Base-by-base conservation (phyloP, 305 asterid genomes). In the Fraxinus velutina region DNA sequence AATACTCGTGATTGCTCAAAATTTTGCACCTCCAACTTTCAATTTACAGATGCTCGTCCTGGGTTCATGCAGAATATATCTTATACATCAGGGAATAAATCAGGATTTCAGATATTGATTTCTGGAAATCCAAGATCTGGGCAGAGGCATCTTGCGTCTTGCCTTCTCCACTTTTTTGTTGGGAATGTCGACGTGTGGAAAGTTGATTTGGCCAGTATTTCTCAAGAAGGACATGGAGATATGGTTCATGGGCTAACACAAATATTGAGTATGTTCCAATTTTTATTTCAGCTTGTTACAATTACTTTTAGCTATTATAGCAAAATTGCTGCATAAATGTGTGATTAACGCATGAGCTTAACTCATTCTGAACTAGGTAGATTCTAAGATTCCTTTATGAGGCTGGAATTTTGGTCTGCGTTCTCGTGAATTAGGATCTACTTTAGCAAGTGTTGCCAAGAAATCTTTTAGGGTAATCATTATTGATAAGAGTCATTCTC, bases 211-310 rank as follows among this genome's bases (percentile, higher is more conserved):
- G 98, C 99, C 81, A 88, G 98, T 73, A 87, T 93, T 78, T 93
- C 92, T 74, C 97, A 91, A 83, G 98, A 94, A 91, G 99, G 98
- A 73, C 97, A 83, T 79, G 99, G 99, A 75, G 99, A 96, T 89
- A 86, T 91, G 92, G 85, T 93, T 88, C 94, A 90, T 84, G 98
- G 99, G 82, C 86, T 96, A 80, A 90, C 95, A 24, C 90, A 81
- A 36, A 89, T 92, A 82, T 84, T 96, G 90, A 90, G 99, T 96
- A 96, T 84, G 98, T 86, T 79, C 19, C 8, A 68, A 83, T 85
- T 79, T 75, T 75, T 64, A 60, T 85, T 76, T 70, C 72, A 50
- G 37, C 22, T 52, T 60, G 36, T 15, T 79, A 57, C 44, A 34
- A 22, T 64, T 10, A 71, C 71, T 82, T 77, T 27, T 42, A 55